Evolutionary conservation across 1,284 basidiomycete genomes (phyloP), one percentile per base, ranked within the genome.

Genomic region (Tilletia setariae): DNA sequence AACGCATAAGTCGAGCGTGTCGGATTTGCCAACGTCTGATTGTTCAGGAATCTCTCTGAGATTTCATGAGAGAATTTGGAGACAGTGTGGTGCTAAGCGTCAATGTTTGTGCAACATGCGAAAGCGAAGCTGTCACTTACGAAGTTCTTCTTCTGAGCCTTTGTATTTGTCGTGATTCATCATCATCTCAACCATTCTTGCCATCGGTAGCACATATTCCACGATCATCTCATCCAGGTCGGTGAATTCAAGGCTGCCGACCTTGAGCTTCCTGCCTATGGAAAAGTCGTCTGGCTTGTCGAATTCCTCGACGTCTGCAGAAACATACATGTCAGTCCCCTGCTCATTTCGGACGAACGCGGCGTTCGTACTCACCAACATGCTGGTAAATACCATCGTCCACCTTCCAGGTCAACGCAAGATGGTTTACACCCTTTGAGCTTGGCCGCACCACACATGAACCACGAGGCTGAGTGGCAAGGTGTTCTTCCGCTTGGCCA

Each of bases 341-440:
- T 47, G 43, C 35, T 68, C 40, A 59, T 25, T 11, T 9, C 32
- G 65, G 9, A 7, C 28, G 9, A 49, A 64, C 23, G 21, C 23
- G n/a, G 30, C 40, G 49, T 53, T 16, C 21, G 4, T 21, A 77
- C 83, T 69, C 78, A 92, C 92, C 94, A 71, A 99, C 92, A 82
- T 99, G 97, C 83, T 98, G 96, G 84, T 92, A 98, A 23, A 99
- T 86, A 72, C 90, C 92, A 70, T 97, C 92, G 76, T 96, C 95
- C 11, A 99, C 94, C 84, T 98, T 98, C 96, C 96, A 99, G 0
- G 96, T 99, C 15, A 98, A 91, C 43, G 96, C 96, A 44, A 99
- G 86, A 84, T 98, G 96, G 79, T 97, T 89, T 47, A 87, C 85
- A 6, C 95, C 95, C 83, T 95, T 94, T 2, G 94, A 98, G 40